Evolutionary conservation across 192 early-diverging fungal species (phyloP), one percentile per base, ranked within the genome.

Genomic region (Backusella australiensis): DNA sequence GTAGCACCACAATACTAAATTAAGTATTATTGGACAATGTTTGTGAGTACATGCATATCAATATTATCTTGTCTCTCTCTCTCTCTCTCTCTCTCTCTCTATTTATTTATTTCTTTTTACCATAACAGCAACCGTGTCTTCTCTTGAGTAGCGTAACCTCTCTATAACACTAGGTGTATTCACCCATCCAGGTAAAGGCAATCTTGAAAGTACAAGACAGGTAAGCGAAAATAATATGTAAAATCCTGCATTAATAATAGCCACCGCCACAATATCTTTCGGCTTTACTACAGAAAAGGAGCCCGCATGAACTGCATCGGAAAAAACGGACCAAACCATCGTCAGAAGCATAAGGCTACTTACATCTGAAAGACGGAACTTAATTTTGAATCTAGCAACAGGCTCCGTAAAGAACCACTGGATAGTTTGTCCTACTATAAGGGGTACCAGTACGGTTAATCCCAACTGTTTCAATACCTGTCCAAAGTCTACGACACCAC

Each of bases 241-340:
- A 12, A 84, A 82, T 19, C 67, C 67, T 1, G 87, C 80, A 73
- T 88, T 83, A 15, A 92, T 74, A 14, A 85, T 71, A 39, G 84
- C 81, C 29, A 91, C 78, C 35, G 85, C 85, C 49, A 89, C 77
- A 34, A 91, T 80, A 59, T 85, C 83, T 1, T 81, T 78, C 1
- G 85, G 85, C 53, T 80, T 73, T 26, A 89, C 78, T 14, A 77
- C 82, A 19, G 82, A 71, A 53, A 85, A 89, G 1, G 90, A 83
- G 67, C 89, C 71, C 52, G 86, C 83, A 34, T 81, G 39, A 70
- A 93, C 88, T 4, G 92, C 88, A 78, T 93, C 91, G 74, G 88
- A 91, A 75, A 92, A 93, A 8, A 91, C 88, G 21, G 85, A 87
- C 90, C 89, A 92, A 19, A 93, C 91, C 32, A 93, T 79, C n/a